Conservation (phyloP, 805 yeast species). For the Saccharomyces jurei region DNA sequence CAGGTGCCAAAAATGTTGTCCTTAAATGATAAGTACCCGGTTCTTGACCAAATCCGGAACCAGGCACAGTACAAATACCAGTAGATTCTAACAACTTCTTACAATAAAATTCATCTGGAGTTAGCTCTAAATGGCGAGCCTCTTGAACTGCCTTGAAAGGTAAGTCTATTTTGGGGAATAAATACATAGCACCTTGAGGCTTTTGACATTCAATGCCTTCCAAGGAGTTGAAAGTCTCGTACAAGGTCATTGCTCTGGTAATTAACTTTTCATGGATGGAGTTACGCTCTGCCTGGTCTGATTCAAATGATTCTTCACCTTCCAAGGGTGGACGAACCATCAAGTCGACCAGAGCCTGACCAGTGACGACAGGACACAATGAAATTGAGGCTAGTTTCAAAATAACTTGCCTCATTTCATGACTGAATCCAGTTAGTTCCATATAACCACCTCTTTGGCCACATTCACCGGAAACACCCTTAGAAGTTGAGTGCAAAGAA, state of each 20-base stretch:
- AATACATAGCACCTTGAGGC: slow-evolving; percentile 97
- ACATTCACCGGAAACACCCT: slow-evolving; percentile 97
- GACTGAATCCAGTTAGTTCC: slow-evolving; percentile 79
- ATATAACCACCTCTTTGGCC: slow-evolving; percentile 99
- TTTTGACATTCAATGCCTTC: slow-evolving; percentile 78
- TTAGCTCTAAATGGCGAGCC: slow-evolving; percentile 48
- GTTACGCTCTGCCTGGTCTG: slow-evolving; percentile 54
- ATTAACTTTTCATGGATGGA: slow-evolving; percentile 55
- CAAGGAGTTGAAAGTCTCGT: slow-evolving; percentile 64
- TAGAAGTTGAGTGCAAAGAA: slow-evolving; percentile 93
- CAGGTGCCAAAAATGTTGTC: slow-evolving; percentile 96
- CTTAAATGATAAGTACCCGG: slow-evolving; percentile 86
- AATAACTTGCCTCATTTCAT: slow-evolving; percentile 60
- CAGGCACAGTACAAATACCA: slow-evolving; percentile 97
- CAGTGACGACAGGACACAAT: slow-evolving; percentile 88
- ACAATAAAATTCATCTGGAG: slow-evolving; percentile 87
- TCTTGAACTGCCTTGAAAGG: slow-evolving; percentile 53
- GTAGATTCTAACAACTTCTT: slow-evolving; percentile 72
- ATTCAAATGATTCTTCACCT: slow-evolving; percentile 69
- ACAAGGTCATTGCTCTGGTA: slow-evolving; percentile 55
- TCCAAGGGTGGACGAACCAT: slow-evolving; percentile 85
- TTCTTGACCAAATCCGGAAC: slow-evolving; percentile 92
- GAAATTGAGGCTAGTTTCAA: slow-evolving; percentile 85
- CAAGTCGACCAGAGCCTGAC: slow-evolving; percentile 86
- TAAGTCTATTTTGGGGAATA: slow-evolving; percentile 73